Conservation (phyloP, 2,329 filamentous ascomycete genomes). For the Rhytidhysteron rufulum region DNA sequence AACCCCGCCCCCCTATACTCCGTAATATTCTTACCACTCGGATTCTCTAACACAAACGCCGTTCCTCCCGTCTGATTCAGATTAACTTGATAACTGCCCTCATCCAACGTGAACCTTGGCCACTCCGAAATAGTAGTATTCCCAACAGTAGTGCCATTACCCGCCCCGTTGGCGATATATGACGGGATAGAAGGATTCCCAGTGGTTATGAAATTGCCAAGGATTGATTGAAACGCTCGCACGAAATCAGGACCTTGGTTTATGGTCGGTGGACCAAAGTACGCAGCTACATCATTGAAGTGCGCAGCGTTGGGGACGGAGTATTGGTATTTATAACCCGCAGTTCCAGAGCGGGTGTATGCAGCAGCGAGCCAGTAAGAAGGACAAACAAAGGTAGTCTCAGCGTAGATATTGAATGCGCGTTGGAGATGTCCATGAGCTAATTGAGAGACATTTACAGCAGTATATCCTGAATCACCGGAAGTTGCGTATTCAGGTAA, state of each 20-base stretch:
- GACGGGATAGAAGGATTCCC: conserved; percentile 11
- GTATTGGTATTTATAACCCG: conserved; percentile 19
- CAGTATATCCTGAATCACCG: conserved; percentile 38
- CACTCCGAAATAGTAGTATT: conserved; percentile 8
- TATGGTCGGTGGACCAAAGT: conserved; percentile 15
- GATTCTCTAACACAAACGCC: background rate
- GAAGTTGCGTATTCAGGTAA: conserved; percentile 25
- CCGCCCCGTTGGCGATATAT: conserved; percentile 7
- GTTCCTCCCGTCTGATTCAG: conserved; percentile 20
- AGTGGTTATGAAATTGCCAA: conserved; percentile 14
- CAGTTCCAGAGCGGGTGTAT: conserved; percentile 19
- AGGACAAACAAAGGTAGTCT: conserved; percentile 55
- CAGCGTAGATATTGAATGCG: conserved; percentile 50
- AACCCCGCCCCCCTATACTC: conserved; percentile 12
- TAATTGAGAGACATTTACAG: conserved; percentile 48
- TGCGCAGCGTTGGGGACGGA: conserved; percentile 17
- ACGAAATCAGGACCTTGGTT: conserved; percentile 10
- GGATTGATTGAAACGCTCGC: conserved; percentile 10
- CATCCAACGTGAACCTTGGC: conserved; percentile 9
- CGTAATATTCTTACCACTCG: conserved; percentile 6
- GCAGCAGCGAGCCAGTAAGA: conserved; percentile 54
- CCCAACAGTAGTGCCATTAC: conserved; percentile 3
- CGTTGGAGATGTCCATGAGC: conserved; percentile 55
- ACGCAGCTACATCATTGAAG: conserved; percentile 11
- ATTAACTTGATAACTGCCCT: conserved; percentile 10